Base-by-base conservation (phyloP, 345 rosid species). In the Ceriops decandra region DNA sequence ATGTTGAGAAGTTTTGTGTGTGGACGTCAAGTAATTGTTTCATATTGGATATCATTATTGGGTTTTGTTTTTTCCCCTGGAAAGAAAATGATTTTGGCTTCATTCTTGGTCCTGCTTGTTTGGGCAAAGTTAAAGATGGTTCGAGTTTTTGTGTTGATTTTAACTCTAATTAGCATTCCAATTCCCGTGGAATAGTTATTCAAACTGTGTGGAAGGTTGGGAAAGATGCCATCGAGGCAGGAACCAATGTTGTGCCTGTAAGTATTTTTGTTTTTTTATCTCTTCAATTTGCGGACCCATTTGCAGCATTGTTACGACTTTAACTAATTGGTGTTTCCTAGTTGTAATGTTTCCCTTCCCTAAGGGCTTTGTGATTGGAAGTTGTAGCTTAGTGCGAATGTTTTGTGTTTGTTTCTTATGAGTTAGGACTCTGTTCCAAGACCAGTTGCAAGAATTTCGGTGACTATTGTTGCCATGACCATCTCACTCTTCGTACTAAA, bases 201-300 rank as follows among this genome's bases (percentile, higher is more conserved):
- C 95, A 85, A 77, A 88, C 84, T 0, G 92, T 71, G 1, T 95
- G 91, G 96, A 90, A 78, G 58, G 85, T 91, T 49, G 99, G 92
- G 63, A 88, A 78, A 73, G 93, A 95, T 80, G 96, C 92, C 68
- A 74, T 95, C 46, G 95, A 91, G 56, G 93, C 92, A 13, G 96
- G 92, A 72, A 86, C 93, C 38, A 81, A 72, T 49, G 79, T 95
- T 57, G 95, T 95, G 80, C 99, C 96, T 27, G 99, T 93, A 76
- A 88, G 97, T 77, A 58, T 31, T 68, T 75, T 27, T 72, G 0
- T 22, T 42, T 60, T 21, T 24, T 24, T 24, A 24, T 24, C 71
- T 63, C 58, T 72, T 20, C 51, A 59, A 11, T 13, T 42, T 0
- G 19, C 49, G 5, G 13, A 13, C 49, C 49, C 16, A 38, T 38